These are phyloP conservation scores for Penicillium vulpinum DNA, from an alignment of 2,329 filamentous ascomycete genomes.

Conservation along the genomic window DNA sequence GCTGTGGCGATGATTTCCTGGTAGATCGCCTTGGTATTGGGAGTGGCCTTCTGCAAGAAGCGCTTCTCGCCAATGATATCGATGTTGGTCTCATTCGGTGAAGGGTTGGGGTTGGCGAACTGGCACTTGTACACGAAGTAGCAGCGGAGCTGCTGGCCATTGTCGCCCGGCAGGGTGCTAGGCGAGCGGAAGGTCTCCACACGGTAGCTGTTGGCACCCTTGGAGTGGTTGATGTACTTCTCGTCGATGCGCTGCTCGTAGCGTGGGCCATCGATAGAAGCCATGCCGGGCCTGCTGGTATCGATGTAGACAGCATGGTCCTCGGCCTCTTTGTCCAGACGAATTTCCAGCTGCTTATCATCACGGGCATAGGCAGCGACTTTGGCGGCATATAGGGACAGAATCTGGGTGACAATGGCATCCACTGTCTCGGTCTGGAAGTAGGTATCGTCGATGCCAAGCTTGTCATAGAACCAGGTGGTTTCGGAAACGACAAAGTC, in stretches of 20 bases:
- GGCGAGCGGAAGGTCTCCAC: conserved; percentile 97
- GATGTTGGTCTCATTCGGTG: conserved; percentile 77
- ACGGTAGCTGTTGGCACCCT: conserved; percentile 72
- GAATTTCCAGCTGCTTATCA: conserved; percentile 91
- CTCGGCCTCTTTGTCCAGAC: conserved; percentile 88
- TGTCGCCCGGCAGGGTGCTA: conserved; percentile 70
- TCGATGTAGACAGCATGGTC: conserved; percentile 99
- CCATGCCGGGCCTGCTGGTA: conserved; percentile 85
- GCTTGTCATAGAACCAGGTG: conserved; percentile 94
- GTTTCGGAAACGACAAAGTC: conserved; percentile 83
- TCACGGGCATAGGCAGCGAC: conserved; percentile 89
- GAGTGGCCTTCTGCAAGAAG: conserved; percentile 93
- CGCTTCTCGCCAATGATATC: conserved; percentile 90
- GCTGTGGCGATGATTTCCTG: conserved; percentile 87
- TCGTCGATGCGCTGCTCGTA: conserved; percentile 93
- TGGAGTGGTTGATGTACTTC: conserved; percentile 87
- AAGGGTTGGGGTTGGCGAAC: conserved; percentile 75
- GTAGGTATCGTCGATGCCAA: conserved; percentile 98
- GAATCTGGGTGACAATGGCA: conserved; percentile 90
- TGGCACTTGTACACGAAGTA: conserved; percentile 99
- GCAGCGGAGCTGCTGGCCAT: conserved; percentile 84
- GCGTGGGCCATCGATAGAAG: conserved; percentile 72
- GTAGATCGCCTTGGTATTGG: conserved; percentile 94
- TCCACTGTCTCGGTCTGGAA: conserved; percentile 86
- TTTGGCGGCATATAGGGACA: conserved; percentile 95